These are phyloP conservation scores for Camelina neglecta DNA, from an alignment of 345 rosid species.

Conservation along the genomic window DNA sequence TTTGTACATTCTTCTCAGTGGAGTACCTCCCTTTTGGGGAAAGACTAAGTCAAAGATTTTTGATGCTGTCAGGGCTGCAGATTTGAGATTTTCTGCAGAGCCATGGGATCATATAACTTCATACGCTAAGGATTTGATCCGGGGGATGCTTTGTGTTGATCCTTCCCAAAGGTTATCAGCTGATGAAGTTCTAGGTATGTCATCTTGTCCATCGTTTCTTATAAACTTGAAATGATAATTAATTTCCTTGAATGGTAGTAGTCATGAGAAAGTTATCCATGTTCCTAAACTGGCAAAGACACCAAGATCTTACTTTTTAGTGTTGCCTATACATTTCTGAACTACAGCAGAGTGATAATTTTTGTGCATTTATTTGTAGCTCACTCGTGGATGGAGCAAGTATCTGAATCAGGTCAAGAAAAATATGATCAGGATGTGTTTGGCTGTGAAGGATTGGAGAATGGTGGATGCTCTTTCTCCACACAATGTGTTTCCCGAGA, in stretches of 20 bases:
- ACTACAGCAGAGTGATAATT: not conserved
- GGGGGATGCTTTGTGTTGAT: slow-evolving; percentile 76
- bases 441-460: slow-evolving; percentile 48
- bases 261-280: not conserved
- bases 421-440: slow-evolving; percentile 43
- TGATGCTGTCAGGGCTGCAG: slow-evolving; percentile 82
- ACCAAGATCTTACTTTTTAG: not conserved
- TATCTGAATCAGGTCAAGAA: slow-evolving; percentile 48
- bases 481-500: slow-evolving; percentile 44
- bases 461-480: slow-evolving; percentile 53
- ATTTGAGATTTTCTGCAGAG: slow-evolving; percentile 67
- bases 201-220: not conserved
- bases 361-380: slow-evolving; percentile 49
- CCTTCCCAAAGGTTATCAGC: slow-evolving; percentile 73
- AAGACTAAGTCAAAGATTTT: slow-evolving; percentile 82
- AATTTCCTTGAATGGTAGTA: not conserved
- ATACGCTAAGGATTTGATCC: slow-evolving; percentile 66
- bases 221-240: not conserved
- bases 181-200: slow-evolving; percentile 66
- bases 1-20: slow-evolving; percentile 68
- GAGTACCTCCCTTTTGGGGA: slow-evolving; percentile 81
- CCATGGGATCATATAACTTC: slow-evolving; percentile 70
- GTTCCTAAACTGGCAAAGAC: not conserved
- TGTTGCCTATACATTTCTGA: not conserved
- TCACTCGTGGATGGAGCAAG: slow-evolving; percentile 74